These are phyloP conservation scores for Ogataea zsoltii DNA, from an alignment of 805 yeast genomes.

Conservation along the genomic window DNA sequence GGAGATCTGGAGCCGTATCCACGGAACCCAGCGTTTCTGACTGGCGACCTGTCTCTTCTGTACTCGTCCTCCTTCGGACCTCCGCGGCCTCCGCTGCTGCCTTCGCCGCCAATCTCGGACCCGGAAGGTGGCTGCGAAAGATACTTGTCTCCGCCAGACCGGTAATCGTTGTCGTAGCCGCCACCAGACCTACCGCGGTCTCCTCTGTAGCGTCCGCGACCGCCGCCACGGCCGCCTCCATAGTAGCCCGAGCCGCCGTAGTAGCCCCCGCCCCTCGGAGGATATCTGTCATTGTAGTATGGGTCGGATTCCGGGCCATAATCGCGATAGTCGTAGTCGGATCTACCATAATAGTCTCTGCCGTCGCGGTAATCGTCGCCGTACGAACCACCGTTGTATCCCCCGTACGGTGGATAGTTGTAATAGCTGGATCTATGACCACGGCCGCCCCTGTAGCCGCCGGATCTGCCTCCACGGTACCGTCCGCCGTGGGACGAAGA, in stretches of 20 bases:
- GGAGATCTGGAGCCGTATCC: constrained; percentile 17
- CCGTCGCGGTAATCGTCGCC: constrained; percentile 7
- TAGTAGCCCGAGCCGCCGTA: constrained; percentile 8
- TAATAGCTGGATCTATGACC: constrained; percentile 5
- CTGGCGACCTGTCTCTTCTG: constrained; percentile 25
- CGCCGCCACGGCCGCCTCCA: constrained; percentile 5
- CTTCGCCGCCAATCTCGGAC: constrained; percentile 2
- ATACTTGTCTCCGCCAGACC: not conserved
- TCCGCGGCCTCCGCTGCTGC: constrained; percentile 1
- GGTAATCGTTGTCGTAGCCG: constrained; percentile 3
- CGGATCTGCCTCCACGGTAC: constrained; percentile 15
- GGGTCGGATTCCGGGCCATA: constrained; percentile 4
- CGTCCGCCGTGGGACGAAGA: constrained; percentile 23
- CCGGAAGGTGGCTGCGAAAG: not conserved
- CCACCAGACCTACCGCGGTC: not conserved
- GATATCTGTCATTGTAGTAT: constrained; percentile 10
- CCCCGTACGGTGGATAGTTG: constrained; percentile 8
- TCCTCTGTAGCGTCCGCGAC: constrained; percentile 6
- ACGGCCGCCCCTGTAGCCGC: constrained; percentile 9
- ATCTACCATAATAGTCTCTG: constrained; percentile 8
- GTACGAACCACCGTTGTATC: constrained; percentile 6
- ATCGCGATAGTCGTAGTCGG: constrained; percentile 6
- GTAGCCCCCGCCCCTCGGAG: not conserved
- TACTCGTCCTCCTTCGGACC: constrained; percentile 10
- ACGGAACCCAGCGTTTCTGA: constrained; percentile 12